Conservation (phyloP, 441 rosid species). For the Manihot esculenta region DNA sequence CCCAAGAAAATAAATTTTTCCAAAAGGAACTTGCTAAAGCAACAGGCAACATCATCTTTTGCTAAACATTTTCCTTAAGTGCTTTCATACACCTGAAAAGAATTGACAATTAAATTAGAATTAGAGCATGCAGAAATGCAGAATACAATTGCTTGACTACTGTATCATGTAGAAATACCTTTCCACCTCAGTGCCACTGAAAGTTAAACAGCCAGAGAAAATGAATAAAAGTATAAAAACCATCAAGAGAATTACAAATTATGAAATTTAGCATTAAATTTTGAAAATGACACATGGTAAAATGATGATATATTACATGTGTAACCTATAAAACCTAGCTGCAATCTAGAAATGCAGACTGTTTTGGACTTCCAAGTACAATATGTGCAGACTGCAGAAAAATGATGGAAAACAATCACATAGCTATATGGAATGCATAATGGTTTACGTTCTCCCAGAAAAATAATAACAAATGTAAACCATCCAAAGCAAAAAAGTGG, state of each 20-base stretch:
- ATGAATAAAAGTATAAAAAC: neutral
- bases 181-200: neutral
- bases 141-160: neutral
- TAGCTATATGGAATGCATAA: neutral
- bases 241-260: neutral
- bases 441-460: neutral
- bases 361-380: no score
- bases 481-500: neutral
- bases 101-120: constrained; percentile 6
- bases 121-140: neutral
- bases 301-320: neutral
- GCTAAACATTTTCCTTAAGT: neutral
- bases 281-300: neutral
- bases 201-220: neutral
- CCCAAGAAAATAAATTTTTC: neutral
- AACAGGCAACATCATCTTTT: neutral
- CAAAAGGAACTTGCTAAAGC: neutral
- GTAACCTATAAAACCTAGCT: neutral
- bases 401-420: neutral
- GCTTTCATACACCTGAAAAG: neutral
- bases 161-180: neutral
- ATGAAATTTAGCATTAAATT: neutral
- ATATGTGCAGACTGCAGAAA: neutral
- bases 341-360: neutral
- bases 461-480: neutral